Evolutionary conservation across 2,329 filamentous ascomycete species (phyloP), one percentile per base, ranked within the genome.

Genomic region (Penicillium sp.): DNA sequence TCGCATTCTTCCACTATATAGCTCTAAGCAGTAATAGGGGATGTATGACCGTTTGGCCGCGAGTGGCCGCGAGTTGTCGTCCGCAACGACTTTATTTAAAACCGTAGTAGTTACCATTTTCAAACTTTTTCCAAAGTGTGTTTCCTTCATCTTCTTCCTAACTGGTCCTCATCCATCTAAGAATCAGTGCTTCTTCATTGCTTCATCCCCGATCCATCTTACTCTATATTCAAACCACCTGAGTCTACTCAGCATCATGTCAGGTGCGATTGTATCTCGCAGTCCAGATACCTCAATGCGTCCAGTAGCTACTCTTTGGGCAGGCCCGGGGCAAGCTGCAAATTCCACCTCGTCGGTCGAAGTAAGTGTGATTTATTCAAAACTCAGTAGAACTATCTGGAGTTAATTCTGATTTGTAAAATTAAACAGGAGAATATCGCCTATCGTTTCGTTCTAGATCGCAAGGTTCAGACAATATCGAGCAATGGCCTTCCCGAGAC

Each of bases 391-490:
- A 30, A 43, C 39, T 19, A 26, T 27, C 29, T 7, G 42, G 38
- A 49, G 34, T 9, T 18, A 8, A 47, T 43, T 7, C 40, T 43
- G 13, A 49, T 23, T 9, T 11, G 13, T 6, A 13, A 14, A 26
- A 39, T 23, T 27, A 34, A 36, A 19, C 38, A 72, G 69, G 65
- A 68, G 42, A 70, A 65, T 56, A 61, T 69, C 11, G 60, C 60
- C 53, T 76, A 71, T 55, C 67, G 61, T 38, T 71, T 74, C 54
- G 67, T 70, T 19, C 59, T 76, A 4, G 69, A 73, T 34, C 70
- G 68, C 53, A 88, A 89, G 64, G 81, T 96, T 47, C 89, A 86
- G 41, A 95, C 90, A 0, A 78, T 97, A 13, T 89, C 89, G 3
- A 84, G 82, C 30, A 88, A 84, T 57, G 85, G 84, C 68, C 79